Evolutionary conservation across 208 protist genomes (phyloP).

Genomic region (Leishmania braziliensis): DNA sequence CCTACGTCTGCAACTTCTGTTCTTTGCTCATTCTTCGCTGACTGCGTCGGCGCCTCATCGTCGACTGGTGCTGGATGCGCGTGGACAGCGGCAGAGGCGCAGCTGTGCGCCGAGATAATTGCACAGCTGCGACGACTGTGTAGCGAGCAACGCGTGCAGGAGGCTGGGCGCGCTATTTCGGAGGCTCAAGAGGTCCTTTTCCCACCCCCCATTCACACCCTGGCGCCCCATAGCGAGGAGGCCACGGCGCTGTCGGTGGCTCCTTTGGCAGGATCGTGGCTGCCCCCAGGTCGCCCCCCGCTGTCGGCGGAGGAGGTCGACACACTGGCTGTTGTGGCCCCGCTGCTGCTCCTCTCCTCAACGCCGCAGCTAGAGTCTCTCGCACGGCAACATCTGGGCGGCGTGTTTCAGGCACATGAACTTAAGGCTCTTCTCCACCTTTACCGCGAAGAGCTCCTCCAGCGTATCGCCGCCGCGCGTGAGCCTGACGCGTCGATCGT

Average conservation of each 20-base stretch:
- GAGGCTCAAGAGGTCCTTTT: constrained; percentile 5
- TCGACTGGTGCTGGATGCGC: background rate
- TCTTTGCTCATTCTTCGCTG: constrained; percentile 13
- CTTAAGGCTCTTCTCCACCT: constrained; percentile 53
- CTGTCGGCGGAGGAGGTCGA: constrained; percentile 31
- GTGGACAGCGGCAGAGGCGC: constrained; percentile 29
- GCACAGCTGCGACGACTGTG: constrained; percentile 16
- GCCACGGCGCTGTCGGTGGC: background rate
- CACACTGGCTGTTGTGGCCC: constrained; percentile 45
- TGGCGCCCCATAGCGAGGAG: background rate
- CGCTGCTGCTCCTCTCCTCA: constrained; percentile 46
- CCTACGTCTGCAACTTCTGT: constrained; percentile 2
- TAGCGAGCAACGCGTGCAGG: constrained; percentile 37
- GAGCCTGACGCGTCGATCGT: constrained; percentile 34
- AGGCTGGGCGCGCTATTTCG: constrained; percentile 18
- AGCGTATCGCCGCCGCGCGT: constrained; percentile 14
- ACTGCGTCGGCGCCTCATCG: constrained; percentile 5
- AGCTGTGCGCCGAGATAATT: constrained; percentile 19
- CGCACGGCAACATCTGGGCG: constrained; percentile 32
- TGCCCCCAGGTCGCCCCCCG: constrained; percentile 15
- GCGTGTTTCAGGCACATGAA: constrained; percentile 45
- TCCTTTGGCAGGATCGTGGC: constrained; percentile 12
- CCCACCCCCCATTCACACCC: background rate
- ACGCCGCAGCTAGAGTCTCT: constrained; percentile 56
- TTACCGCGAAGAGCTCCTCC: constrained; percentile 37